These are phyloP conservation scores for Vitis labrusca DNA, from an alignment of 164 flowering plant species.

Conservation along the genomic window DNA sequence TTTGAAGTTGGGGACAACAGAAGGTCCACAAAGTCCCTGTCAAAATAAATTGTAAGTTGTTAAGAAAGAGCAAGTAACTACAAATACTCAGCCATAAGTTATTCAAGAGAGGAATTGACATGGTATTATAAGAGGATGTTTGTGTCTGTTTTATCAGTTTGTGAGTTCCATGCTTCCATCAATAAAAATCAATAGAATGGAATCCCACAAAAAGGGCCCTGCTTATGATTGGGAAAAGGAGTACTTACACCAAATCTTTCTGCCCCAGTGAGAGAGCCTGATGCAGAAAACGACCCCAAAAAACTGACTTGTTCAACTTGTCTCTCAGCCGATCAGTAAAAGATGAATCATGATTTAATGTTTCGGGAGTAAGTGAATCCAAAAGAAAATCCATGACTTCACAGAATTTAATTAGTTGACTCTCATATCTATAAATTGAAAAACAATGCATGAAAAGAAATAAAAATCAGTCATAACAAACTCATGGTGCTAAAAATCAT, in stretches of 20 bases:
- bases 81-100: neutral
- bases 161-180: neutral
- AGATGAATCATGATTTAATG: constrained; percentile 42
- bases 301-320: constrained; percentile 58
- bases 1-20: constrained; percentile 92
- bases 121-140: too few relatives aligned
- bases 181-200: neutral
- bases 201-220: neutral
- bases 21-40: constrained; percentile 91
- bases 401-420: constrained; percentile 72
- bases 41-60: constrained; percentile 23
- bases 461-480: too few relatives aligned
- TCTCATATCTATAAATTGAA: constrained; percentile 61
- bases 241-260: constrained; percentile 73
- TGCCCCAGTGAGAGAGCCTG: constrained; percentile 67
- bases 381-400: constrained; percentile 77
- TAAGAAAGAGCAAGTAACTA: neutral
- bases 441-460: too few relatives aligned
- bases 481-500: too few relatives aligned
- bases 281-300: constrained; percentile 66
- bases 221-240: constrained; percentile 4
- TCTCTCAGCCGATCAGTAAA: constrained; percentile 46
- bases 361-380: constrained; percentile 89
- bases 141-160: too few relatives aligned
- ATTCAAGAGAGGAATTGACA: too few relatives aligned